These are phyloP conservation scores for Aspergillus puulaauensis DNA, from an alignment of 2,329 filamentous ascomycete species.

Conservation along the genomic window DNA sequence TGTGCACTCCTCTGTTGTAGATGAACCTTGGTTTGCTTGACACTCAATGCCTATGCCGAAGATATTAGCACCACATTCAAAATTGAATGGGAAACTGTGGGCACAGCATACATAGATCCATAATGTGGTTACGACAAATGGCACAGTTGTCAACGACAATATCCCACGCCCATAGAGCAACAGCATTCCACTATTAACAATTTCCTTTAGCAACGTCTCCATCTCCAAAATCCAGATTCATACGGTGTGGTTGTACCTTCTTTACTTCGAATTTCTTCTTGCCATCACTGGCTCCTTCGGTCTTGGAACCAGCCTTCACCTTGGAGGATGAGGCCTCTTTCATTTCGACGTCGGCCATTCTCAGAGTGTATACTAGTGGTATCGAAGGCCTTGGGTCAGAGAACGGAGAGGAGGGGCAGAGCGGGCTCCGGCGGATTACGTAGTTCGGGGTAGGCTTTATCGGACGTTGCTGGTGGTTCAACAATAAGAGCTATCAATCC, in stretches of 20 bases:
- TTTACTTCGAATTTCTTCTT: conserved; percentile 99
- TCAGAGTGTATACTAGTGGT: neutral
- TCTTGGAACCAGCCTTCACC: conserved; percentile 57
- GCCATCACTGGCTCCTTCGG: conserved; percentile 56
- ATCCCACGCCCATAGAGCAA: conserved; percentile 98
- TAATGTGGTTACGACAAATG: conserved; percentile 99
- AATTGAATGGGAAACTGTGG: neutral
- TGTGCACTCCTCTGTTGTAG: conserved; percentile 96
- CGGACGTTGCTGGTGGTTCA: neutral
- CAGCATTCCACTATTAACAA: conserved; percentile 82
- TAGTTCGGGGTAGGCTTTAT: conserved; percentile 8
- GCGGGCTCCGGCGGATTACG: conserved; percentile 15
- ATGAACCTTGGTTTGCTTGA: conserved; percentile 96
- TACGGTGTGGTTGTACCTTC: conserved; percentile 63
- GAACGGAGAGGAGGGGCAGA: conserved; percentile 13
- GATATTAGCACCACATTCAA: conserved; percentile 17
- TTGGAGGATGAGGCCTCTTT: conserved; percentile 70
- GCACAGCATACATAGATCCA: conserved; percentile 80
- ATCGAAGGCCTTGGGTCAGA: neutral
- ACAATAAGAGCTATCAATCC: neutral
- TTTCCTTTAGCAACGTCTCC: conserved; percentile 16
- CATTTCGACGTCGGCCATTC: conserved; percentile 97
- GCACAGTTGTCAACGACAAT: conserved; percentile 99
- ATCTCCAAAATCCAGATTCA: neutral
- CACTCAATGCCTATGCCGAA: conserved; percentile 78